Evolutionary conservation across 768 basidiomycete species (phyloP).

Genomic region (Tremella yokohamensis): DNA sequence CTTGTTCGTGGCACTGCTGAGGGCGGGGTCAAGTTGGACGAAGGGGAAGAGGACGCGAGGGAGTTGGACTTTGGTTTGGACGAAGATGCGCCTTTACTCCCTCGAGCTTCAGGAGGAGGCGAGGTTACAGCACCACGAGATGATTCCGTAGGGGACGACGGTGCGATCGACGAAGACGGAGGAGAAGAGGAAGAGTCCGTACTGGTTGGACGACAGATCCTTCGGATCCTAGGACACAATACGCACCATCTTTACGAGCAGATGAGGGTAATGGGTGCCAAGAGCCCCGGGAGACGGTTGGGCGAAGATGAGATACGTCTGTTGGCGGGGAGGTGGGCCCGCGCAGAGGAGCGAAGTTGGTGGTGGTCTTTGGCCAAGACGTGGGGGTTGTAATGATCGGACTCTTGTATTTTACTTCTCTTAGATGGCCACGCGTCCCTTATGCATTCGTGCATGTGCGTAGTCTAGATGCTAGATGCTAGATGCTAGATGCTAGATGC

Average conservation of each 20-base stretch:
- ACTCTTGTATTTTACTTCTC: background rate
- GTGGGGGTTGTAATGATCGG: conserved; percentile 20
- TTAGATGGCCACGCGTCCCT: background rate
- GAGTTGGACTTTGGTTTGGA: conserved; percentile 16
- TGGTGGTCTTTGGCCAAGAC: conserved; percentile 27
- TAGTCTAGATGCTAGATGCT: background rate
- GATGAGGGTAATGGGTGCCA: conserved; percentile 7
- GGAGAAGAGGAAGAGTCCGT: conserved; percentile 29
- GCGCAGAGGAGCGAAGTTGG: conserved; percentile 19
- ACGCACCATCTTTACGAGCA: conserved; percentile 32
- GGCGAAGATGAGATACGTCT: conserved; percentile 25
- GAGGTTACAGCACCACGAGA: too few species aligned
- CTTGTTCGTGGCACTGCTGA: conserved; percentile 4
- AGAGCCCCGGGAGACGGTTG: conserved; percentile 6
- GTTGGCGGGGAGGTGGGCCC: conserved; percentile 21
- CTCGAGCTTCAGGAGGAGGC: conserved; percentile 1
- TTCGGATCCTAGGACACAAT: conserved; percentile 35
- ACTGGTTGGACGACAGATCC: conserved; percentile 26
- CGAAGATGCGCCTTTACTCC: background rate
- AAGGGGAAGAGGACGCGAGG: conserved; percentile 36
- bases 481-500: background rate
- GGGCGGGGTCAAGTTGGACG: conserved; percentile 24
- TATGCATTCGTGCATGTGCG: background rate
- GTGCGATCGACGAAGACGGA: conserved; percentile 15
- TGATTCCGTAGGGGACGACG: conserved; percentile 1